Evolutionary conservation across 805 yeast species (phyloP).

Genomic region (Saccharomycopsis vini): DNA sequence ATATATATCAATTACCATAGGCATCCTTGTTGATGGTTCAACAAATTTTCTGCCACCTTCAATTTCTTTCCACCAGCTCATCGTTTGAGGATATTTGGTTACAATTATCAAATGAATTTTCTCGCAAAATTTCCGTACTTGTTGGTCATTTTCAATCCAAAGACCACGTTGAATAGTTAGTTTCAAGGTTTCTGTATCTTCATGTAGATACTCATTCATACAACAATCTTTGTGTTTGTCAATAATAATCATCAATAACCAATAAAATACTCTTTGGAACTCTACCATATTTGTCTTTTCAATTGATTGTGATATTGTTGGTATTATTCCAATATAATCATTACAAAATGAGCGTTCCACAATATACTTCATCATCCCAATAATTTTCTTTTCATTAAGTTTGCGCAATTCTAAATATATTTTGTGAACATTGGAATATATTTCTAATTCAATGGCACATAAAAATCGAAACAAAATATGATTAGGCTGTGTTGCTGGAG

Average conservation of each 20-base stretch:
- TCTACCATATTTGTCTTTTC: slow-evolving; percentile 21
- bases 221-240: slow-evolving; percentile 29
- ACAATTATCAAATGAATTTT: slow-evolving; percentile 23
- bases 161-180: slow-evolving; percentile 30
- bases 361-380: slow-evolving; percentile 21
- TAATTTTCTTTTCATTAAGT: slow-evolving; percentile 21
- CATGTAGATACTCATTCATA: slow-evolving; percentile 27
- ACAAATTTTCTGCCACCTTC: slow-evolving; percentile 19
- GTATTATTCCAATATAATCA: slow-evolving; percentile 28
- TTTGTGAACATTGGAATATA: slow-evolving; percentile 21
- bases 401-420: slow-evolving; percentile 19
- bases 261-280: slow-evolving; percentile 25
- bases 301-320: slow-evolving; percentile 30
- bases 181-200: slow-evolving; percentile 24
- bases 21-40: slow-evolving; percentile 3
- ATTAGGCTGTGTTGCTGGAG: slow-evolving; percentile 28
- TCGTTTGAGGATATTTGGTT: slow-evolving; percentile 18
- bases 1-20: too few species aligned
- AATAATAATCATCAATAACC: slow-evolving; percentile 22
- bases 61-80: slow-evolving; percentile 22
- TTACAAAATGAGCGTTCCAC: slow-evolving; percentile 22
- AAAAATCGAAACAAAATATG: slow-evolving; percentile 28
- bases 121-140: slow-evolving; percentile 23
- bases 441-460: slow-evolving; percentile 29
- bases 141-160: slow-evolving; percentile 24